Evolutionary conservation across 495 filamentous ascomycete species (phyloP), one percentile per base, ranked within the genome.

Genomic region (Hypoxylon intermedium): DNA sequence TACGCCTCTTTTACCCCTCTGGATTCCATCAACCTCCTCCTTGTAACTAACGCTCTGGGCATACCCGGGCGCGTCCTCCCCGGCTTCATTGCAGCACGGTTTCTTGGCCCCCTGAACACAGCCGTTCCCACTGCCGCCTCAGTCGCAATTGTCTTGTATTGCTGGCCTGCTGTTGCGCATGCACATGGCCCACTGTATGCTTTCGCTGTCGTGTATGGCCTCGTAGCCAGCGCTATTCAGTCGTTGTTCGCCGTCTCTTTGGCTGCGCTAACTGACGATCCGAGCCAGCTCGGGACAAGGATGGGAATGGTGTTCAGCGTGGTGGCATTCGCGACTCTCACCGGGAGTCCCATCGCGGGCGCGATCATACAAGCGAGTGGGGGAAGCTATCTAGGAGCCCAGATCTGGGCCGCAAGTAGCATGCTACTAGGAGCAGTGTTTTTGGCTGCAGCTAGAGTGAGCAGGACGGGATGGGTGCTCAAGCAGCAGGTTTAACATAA

Each of bases 141-240:
- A 15, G 75, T 82, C 1, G 75, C 74, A 2, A 69, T 87, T 9
- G 68, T 89, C 6, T 74, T 76, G 16, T 84, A 86, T 60, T 76
- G 75, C 26, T 84, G 85, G 76, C 81, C 87, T 13, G 67, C 72
- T 6, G 75, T 85, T 1, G 67, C 77, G 30, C 81, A 71, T 9
- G 59, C 73, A 0, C 76, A 75, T 0, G 76, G 76, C 0, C 74
- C 87, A 21, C 79, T 87, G 30, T 60, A 48, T 42, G 74, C 81
- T 11, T 71, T 89, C 41, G 61, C 79, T 11, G 67, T 81, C 3
- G 69, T 90, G 1, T 91, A 87, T 58, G 87, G 87, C 2, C 84
- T 90, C 71, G 86, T 84, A 62, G 87, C 84, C 1, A 87, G 88
- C n/a, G 80, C 82, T 0, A 84, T 90, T 36, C 84, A 90, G 6